phyloP scores from a whole-genome alignment of 2,329 filamentous ascomycete species.

The Colletotrichum euphorbiae region DNA sequence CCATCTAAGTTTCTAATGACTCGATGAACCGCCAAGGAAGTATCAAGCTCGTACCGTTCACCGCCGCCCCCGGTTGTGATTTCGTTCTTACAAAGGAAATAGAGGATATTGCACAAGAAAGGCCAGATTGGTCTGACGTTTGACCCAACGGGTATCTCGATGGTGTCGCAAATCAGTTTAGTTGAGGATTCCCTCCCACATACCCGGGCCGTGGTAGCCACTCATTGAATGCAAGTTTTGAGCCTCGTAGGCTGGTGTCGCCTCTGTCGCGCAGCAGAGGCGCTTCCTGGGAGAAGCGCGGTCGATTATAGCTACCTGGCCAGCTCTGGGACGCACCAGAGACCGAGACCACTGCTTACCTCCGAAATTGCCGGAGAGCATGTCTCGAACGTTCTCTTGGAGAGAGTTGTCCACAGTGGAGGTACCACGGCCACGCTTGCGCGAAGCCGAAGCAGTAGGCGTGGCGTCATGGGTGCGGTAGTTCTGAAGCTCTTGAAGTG shows the following conservation, averaged over 20 bases:
- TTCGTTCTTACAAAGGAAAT: conserved; percentile 42
- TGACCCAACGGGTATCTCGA: conserved; percentile 28
- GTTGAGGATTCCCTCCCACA: conserved; percentile 75
- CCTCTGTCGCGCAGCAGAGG: conserved; percentile 74
- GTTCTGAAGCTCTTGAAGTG: conserved; percentile 71
- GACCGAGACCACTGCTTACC: conserved; percentile 51
- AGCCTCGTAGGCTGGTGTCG: conserved; percentile 59
- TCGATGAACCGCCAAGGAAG: conserved; percentile 46
- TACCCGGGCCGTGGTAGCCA: conserved; percentile 67
- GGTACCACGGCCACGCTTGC: conserved; percentile 69
- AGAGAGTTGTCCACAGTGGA: conserved; percentile 68
- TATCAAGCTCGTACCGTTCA: conserved; percentile 49
- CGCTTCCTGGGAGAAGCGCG: conserved; percentile 66
- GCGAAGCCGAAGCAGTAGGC: conserved; percentile 50
- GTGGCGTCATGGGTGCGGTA: conserved; percentile 56
- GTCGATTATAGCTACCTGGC: conserved; percentile 44
- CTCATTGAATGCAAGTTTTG: conserved; percentile 61
- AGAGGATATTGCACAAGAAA: conserved; percentile 36
- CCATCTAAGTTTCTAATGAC: conserved; percentile 51
- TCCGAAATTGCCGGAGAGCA: conserved; percentile 59
- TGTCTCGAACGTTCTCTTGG: conserved; percentile 75
- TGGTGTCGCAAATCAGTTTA: conserved; percentile 46
- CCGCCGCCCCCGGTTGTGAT: conserved; percentile 39
- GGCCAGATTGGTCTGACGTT: conserved; percentile 21
- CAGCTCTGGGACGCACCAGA: conserved; percentile 53